Conservation (phyloP, 2,329 filamentous ascomycete species). For the Colletotrichum chrysophilum region DNA sequence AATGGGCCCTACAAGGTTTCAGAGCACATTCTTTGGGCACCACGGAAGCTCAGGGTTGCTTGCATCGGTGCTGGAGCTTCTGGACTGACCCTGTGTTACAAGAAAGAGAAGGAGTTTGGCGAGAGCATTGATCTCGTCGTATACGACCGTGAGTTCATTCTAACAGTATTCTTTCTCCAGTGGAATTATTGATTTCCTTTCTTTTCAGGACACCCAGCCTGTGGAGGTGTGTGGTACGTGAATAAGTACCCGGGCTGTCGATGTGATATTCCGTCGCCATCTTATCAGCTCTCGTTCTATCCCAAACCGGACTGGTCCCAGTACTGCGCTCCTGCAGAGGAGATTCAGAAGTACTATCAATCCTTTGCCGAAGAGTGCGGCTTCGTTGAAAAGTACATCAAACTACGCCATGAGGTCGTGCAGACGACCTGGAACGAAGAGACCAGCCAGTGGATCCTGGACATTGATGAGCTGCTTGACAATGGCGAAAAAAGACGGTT, state of each 20-base stretch:
- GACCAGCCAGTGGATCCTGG: conserved; percentile 12
- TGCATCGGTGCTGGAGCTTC: conserved; percentile 13
- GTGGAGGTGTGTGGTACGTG: conserved; percentile 39
- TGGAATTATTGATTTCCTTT: not conserved
- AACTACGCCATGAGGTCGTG: conserved; percentile 26
- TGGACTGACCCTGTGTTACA: conserved; percentile 14
- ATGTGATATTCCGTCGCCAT: conserved; percentile 41
- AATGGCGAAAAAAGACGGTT: not conserved
- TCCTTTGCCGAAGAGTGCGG: conserved; percentile 36
- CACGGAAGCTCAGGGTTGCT: not conserved
- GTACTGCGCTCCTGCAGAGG: conserved; percentile 41
- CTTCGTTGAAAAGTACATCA: conserved; percentile 31
- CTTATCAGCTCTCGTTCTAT: conserved; percentile 49
- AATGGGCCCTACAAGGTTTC: not conserved
- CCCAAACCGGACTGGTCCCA: conserved; percentile 49
- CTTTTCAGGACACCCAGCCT: not conserved
- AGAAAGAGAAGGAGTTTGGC: conserved; percentile 11
- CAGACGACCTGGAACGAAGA: conserved; percentile 29
- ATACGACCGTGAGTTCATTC: conserved; percentile 24
- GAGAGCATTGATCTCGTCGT: conserved; percentile 23
- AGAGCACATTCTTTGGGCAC: not conserved
- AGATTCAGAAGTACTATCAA: conserved; percentile 44
- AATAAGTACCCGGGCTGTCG: conserved; percentile 38
- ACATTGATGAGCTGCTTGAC: not conserved
- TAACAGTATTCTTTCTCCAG: too few relatives aligned